Percentiles rank a stretch among this genome's conserved stretches.
Evolutionary conservation across 805 yeast genomes (phyloP).

Genomic region (Wickerhamomyces mucosus): DNA sequence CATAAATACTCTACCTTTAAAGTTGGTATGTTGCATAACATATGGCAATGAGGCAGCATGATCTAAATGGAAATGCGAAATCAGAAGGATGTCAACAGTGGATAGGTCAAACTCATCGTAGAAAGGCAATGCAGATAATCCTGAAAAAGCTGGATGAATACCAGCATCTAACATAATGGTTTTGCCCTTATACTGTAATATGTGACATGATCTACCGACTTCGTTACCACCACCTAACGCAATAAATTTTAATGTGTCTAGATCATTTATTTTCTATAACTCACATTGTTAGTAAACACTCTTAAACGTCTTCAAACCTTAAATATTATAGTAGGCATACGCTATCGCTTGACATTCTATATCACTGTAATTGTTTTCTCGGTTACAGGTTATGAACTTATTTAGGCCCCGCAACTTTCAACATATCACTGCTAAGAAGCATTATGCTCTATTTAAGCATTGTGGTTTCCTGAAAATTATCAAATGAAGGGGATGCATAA

Average conservation of each 20-base stretch:
- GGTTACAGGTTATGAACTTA: too few species aligned
- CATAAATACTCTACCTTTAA: constrained; percentile 95
- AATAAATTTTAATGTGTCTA: constrained; percentile 51
- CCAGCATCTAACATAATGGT: constrained; percentile 98
- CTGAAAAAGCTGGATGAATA: constrained; percentile 90
- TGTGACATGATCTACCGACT: constrained; percentile 95
- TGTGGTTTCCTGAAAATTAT: too few species aligned
- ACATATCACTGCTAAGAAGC: too few species aligned
- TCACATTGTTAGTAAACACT: too few species aligned
- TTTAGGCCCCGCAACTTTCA: too few species aligned
- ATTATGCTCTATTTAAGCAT: too few species aligned
- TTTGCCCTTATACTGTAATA: constrained; percentile 85
- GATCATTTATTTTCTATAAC: constrained; percentile 5
- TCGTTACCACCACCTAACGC: constrained; percentile 98
- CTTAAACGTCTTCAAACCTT: too few species aligned
- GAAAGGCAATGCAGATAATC: constrained; percentile 86
- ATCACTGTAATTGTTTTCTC: too few species aligned
- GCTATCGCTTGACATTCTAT: too few species aligned
- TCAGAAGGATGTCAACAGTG: constrained; percentile 74
- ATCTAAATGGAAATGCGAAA: constrained; percentile 94
- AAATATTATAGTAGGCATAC: too few species aligned
- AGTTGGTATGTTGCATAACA: constrained; percentile 94
- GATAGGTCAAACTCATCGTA: constrained; percentile 92
- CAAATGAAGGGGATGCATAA: too few species aligned
- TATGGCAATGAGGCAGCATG: constrained; percentile 98